Evolutionary conservation across 176 grass and related monocot species (phyloP), one percentile per base, ranked within the genome.

Genomic region (Olyra latifolia): DNA sequence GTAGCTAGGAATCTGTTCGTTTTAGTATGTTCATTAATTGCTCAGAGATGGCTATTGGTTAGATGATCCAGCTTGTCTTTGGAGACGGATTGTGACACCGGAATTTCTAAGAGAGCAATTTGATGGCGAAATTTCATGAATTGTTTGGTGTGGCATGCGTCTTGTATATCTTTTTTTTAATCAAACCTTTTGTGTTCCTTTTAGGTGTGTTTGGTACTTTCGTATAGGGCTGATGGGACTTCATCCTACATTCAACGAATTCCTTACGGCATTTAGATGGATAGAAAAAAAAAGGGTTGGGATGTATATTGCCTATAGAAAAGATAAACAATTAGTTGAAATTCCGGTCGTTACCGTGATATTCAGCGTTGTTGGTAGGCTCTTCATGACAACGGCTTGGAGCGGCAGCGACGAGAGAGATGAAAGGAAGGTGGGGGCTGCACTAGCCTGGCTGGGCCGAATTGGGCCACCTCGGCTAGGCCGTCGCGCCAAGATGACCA

Each of bases 21-120:
- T n/a, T n/a, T 40, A 29, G 57, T 45, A 13, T n/a, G n/a, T 28
- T 56, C 7, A 1, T n/a, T 25, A 40, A 29, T 8, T n/a, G 76
- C 47, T 66, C 62, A 66, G 52, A 38, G 20, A n/a, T n/a, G n/a
- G 17, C 39, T 70, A 71, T 15, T 39, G 23, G 32, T 35, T 35
- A 35, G 32, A 35, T 78, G 67, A 50, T 68, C 55, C 64, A 65
- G 49, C 41, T 70, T 72, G 78, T 66, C 14, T 58, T 28, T 22
- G n/a, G 25, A 30, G 39, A 61, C 13, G 12, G 61, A 72, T 70
- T 68, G 57, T 54, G 70, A 53, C 58, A 17, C 27, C 7, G 6
- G 32, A 74, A 59, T 49, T 38, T 65, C 25, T 74, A 66, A 67
- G 46, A 27, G 23, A 82, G 48, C 57, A 49, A 67, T 66, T 27